Percentiles rank a stretch among this genome's conserved stretches.
These are phyloP conservation scores for Aspergillus sp. DNA, from an alignment of 2,329 filamentous ascomycete genomes.

Conservation along the genomic window DNA sequence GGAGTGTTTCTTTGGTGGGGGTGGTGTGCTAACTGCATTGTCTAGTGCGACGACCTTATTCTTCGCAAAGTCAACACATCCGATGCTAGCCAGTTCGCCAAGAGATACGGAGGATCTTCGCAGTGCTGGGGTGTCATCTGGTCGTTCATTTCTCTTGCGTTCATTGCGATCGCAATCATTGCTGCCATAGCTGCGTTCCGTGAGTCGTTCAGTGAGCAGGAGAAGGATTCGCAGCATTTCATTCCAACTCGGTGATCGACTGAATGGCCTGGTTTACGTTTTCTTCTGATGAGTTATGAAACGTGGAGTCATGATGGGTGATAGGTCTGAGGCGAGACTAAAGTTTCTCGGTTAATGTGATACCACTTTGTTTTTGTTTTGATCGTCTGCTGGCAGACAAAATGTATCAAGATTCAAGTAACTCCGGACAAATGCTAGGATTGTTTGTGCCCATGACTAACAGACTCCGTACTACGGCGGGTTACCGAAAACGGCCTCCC, in stretches of 20 bases:
- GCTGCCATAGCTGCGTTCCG: conserved; percentile 75
- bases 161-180: conserved; percentile 75
- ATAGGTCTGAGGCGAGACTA: neutral
- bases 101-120: conserved; percentile 75
- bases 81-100: conserved; percentile 76
- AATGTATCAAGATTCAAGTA: neutral
- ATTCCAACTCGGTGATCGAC: conserved; percentile 50
- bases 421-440: too few species aligned
- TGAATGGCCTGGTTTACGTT: neutral
- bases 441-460: too few species aligned
- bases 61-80: conserved; percentile 77
- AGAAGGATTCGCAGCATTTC: conserved; percentile 68
- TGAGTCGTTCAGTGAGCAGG: conserved; percentile 67
- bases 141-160: conserved; percentile 69
- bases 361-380: neutral
- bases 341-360: neutral
- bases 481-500: neutral
- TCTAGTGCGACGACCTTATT: conserved; percentile 73
- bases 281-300: neutral
- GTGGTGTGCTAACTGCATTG: neutral
- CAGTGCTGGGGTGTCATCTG: conserved; percentile 81
- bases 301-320: neutral
- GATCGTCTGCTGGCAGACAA: conserved; percentile 1
- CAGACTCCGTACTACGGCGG: neutral
- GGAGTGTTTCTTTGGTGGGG: conserved; percentile 10